Evolutionary conservation across 352 stramenopile species (phyloP), one percentile per base, ranked within the genome.

Genomic region (Pythium dissotocum): DNA sequence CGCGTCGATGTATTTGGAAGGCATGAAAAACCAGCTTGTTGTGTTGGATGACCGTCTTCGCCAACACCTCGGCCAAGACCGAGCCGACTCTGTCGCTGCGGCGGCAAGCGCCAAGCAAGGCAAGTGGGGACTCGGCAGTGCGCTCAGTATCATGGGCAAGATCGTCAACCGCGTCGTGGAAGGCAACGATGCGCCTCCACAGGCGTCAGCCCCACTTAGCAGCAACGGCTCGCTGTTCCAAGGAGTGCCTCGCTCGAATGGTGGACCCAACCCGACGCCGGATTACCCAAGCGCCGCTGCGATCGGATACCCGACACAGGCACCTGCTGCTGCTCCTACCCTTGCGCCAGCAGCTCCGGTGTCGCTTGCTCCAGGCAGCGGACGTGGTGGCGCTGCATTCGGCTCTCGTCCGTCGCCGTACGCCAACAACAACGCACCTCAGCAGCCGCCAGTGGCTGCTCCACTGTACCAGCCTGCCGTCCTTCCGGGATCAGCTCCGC

Each of bases 101-200:
- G 65, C 35, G 42, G 67, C 53, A 1, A 81, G 74, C 53, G 74
- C 65, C 2, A 85, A 83, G 42, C 83, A 90, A 53, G 82, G 79
- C 38, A 95, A 95, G 58, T 95, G 87, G 87, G 85, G 85, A 0
- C 63, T 95, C 12, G 85, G 87, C 21, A 95, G 79, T 67, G 85
- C 85, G 26, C 71, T 95, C 24, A 93, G 85, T 58, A 93, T 93
- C 28, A 91, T 95, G 85, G 87, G 87, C 32, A 95, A 95, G 67
- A 91, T 95, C 44, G 87, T 95, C 57, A 95, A 91, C 58, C 83
- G 87, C 38, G 85, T 95, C 1, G 87, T 95, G 18, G 87, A 95
- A 74, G 87, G 87, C 18, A 89, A 63, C 30, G 87, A 95, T 59
- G 76, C 77, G 4, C 68, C 70, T 14, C 61, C 57, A 14, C 58